Conservation (phyloP, 108 stramenopile species). For the Chaetoceros tenuissimus region DNA sequence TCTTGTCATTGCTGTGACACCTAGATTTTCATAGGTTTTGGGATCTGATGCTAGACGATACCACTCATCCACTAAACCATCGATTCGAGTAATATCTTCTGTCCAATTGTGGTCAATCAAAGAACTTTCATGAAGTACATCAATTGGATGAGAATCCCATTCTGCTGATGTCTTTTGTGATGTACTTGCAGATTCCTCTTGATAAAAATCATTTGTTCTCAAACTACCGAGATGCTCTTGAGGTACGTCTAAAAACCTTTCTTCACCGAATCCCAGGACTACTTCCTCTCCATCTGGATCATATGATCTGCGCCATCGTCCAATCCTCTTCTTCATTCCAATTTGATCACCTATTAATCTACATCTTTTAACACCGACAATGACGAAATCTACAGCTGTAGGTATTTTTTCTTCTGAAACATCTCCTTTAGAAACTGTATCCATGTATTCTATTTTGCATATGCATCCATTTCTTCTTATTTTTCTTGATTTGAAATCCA, state of each 20-base stretch:
- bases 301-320: slow-evolving; percentile 51
- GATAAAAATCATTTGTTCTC: slow-evolving; percentile 2
- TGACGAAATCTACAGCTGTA: slow-evolving; percentile 49
- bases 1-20: slow-evolving; percentile 38
- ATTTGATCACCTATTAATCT: slow-evolving; percentile 12
- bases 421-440: slow-evolving; percentile 20
- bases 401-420: slow-evolving; percentile 12
- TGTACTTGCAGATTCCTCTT: neutral
- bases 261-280: slow-evolving; percentile 49
- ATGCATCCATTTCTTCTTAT: slow-evolving; percentile 38
- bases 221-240: neutral
- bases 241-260: slow-evolving; percentile 38
- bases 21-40: slow-evolving; percentile 42
- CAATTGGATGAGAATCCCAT: slow-evolving; percentile 10
- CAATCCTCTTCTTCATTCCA: slow-evolving; percentile 34
- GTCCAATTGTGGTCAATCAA: slow-evolving; percentile 3
- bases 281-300: slow-evolving; percentile 62
- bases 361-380: slow-evolving; percentile 29
- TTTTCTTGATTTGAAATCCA: slow-evolving; percentile 31
- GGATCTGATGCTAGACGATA: slow-evolving; percentile 31
- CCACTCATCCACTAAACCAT: slow-evolving; percentile 40
- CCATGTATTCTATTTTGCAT: slow-evolving; percentile 32
- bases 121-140: slow-evolving; percentile 10
- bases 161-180: neutral
- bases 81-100: slow-evolving; percentile 6